Evolutionary conservation across 106 monocot genomes (phyloP).

Genomic region (Agapanthus africanus): DNA sequence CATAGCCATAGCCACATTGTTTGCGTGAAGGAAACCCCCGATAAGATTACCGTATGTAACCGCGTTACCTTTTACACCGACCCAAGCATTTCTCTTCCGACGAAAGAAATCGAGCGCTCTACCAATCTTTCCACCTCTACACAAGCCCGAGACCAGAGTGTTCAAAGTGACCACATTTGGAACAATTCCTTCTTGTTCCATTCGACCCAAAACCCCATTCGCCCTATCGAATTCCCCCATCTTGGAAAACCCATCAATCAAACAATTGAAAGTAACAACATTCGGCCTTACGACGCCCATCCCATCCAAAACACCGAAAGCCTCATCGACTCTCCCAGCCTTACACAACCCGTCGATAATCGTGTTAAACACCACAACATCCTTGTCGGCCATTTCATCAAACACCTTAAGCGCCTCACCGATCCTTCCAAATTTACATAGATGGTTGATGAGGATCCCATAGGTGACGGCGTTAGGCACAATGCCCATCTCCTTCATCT

Average conservation of each 20-base stretch:
- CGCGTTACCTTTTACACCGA: conserved; percentile 37
- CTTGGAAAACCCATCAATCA: conserved; percentile 71
- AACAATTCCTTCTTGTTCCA: conserved; percentile 42
- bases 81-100: conserved; percentile 19
- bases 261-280: conserved; percentile 47
- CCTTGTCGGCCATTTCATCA: conserved; percentile 40
- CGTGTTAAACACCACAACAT: conserved; percentile 41
- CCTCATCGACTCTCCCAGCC: conserved; percentile 43
- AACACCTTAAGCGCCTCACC: conserved; percentile 53
- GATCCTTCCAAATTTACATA: conserved; percentile 43
- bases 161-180: conserved; percentile 63
- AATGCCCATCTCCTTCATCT: conserved; percentile 44
- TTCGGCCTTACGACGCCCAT: conserved; percentile 40
- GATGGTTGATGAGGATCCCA: conserved; percentile 49
- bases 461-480: conserved; percentile 33
- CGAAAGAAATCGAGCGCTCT: conserved; percentile 59
- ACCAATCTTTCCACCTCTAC: conserved; percentile 39
- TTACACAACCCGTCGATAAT: conserved; percentile 75
- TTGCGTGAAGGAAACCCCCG: conserved; percentile 57
- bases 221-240: conserved; percentile 35
- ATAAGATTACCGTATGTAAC: conserved; percentile 58
- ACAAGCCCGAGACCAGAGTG: conserved; percentile 56
- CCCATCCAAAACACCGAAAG: conserved; percentile 17
- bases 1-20: conserved; percentile 60
- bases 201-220: conserved; percentile 27